These are phyloP conservation scores for Pecoramyces ruminantium DNA, from an alignment of 192 early-diverging fungal genomes.

Conservation along the genomic window DNA sequence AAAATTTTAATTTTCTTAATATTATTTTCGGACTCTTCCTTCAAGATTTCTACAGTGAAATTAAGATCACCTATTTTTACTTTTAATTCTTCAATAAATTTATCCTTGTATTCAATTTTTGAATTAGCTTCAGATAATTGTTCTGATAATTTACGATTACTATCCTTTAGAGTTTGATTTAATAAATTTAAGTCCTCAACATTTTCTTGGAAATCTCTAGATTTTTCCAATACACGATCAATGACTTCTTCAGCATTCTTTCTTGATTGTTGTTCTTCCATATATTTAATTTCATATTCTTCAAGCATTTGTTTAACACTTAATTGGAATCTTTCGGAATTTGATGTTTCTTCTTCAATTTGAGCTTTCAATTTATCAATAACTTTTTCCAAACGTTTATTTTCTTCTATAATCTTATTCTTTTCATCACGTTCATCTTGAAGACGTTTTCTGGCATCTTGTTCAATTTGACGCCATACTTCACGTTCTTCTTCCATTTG, in stretches of 20 bases:
- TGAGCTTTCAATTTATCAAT: background rate
- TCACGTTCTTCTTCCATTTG: background rate
- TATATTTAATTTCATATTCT: background rate
- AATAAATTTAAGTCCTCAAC: background rate
- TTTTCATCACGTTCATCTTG: background rate
- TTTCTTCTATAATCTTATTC: background rate
- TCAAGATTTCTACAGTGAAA: background rate
- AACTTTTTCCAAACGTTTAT: background rate
- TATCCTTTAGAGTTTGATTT: background rate
- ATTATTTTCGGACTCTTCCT: background rate
- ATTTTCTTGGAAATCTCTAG: background rate
- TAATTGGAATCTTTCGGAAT: background rate
- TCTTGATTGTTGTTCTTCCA: background rate
- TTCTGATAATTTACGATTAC: background rate
- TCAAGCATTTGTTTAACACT: background rate
- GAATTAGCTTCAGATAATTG: background rate
- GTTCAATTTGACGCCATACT: background rate
- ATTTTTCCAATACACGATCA: background rate
- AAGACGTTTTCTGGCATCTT: background rate
- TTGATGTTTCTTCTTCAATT: background rate
- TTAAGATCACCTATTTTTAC: background rate
- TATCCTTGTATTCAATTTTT: background rate
- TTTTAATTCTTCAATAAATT: background rate
- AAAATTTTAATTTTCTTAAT: background rate
- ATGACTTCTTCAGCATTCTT: background rate